phyloP scores from a whole-genome alignment of 257 asterid genomes.

The Jacaranda mimosifolia region DNA sequence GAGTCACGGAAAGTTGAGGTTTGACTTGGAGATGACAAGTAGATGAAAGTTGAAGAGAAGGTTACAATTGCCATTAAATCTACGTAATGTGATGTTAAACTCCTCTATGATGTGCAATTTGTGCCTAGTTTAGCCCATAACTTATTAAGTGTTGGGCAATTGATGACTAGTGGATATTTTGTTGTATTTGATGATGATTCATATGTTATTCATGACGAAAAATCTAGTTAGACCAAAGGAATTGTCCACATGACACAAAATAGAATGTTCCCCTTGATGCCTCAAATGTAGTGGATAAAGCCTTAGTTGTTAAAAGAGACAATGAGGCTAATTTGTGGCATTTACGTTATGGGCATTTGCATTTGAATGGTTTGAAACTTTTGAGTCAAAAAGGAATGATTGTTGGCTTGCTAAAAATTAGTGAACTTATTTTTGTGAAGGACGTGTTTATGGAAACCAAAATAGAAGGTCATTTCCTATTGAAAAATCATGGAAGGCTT shows the following conservation, averaged over 20 bases:
- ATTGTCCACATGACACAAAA: background rate
- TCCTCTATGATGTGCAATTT: conserved; percentile 14
- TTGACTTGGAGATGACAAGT: background rate
- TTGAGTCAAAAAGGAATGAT: background rate
- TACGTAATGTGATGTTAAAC: background rate
- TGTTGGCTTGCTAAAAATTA: background rate
- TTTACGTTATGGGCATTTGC: background rate
- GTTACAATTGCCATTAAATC: background rate
- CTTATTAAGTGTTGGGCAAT: conserved; percentile 34
- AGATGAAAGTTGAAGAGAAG: background rate
- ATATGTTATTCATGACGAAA: conserved; percentile 16
- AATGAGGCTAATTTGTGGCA: background rate
- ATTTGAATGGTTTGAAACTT: background rate
- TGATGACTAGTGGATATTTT: conserved; percentile 21
- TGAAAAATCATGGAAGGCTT: too few relatives aligned
- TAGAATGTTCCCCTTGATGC: conserved; percentile 9
- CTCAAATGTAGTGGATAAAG: background rate
- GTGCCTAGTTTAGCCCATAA: conserved; percentile 20
- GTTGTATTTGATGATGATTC: conserved; percentile 17
- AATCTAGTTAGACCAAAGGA: background rate
- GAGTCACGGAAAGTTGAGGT: background rate
- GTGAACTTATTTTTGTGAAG: too few relatives aligned
- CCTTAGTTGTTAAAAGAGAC: background rate
- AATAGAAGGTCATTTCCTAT: too few relatives aligned
- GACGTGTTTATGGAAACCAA: too few relatives aligned